Evolutionary conservation across 176 grass and related monocot species (phyloP).

Genomic region (Eragrostis nindensis): DNA sequence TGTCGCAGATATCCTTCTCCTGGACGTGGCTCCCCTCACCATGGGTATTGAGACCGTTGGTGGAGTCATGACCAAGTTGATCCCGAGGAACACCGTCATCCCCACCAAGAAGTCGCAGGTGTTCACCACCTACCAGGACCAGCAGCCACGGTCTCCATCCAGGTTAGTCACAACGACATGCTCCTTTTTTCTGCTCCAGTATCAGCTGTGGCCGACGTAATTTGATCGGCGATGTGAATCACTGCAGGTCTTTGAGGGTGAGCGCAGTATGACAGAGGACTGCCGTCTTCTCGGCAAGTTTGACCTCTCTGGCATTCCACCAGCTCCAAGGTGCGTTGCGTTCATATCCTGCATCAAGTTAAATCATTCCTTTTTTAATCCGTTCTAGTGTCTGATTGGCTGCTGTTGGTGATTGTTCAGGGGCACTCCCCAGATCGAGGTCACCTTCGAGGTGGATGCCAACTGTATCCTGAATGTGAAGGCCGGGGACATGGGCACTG

Average conservation of each 20-base stretch:
- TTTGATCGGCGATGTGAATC: neutral
- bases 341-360: neutral
- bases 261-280: constrained; percentile 82
- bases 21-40: constrained; percentile 70
- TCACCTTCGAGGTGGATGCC: constrained; percentile 71
- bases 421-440: constrained; percentile 67
- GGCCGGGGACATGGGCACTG: constrained; percentile 64
- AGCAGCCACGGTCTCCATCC: constrained; percentile 75
- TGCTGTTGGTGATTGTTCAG: neutral
- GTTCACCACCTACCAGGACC: constrained; percentile 78
- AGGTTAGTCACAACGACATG: no score
- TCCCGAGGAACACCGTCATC: constrained; percentile 74
- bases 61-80: constrained; percentile 77
- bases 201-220: neutral
- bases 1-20: constrained; percentile 68
- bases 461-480: constrained; percentile 78
- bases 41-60: constrained; percentile 66
- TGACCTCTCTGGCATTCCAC: constrained; percentile 56
- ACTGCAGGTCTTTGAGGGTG: constrained; percentile 68
- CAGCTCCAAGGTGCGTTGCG: constrained; percentile 63
- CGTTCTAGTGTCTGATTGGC: neutral
- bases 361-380: no score
- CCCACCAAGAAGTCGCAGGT: constrained; percentile 77
- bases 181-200: neutral
- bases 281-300: constrained; percentile 80